Evolutionary conservation across 805 yeast genomes (phyloP).

Genomic region (Ogataea siamensis): DNA sequence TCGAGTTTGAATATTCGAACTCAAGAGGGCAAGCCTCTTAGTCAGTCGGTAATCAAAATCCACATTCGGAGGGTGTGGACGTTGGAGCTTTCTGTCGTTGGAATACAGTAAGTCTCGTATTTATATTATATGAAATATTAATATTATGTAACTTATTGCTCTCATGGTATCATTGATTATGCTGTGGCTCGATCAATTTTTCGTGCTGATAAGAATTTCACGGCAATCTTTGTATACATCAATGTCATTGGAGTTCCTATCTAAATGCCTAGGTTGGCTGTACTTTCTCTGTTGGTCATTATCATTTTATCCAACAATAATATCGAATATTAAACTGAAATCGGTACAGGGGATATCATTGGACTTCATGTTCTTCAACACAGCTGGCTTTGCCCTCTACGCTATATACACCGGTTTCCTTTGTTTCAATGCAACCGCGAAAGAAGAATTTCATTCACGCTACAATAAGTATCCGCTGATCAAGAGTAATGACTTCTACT

Average conservation of each 20-base stretch:
- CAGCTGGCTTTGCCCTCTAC: slow-evolving; percentile 33
- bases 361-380: slow-evolving; percentile 36
- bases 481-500: slow-evolving; percentile 32
- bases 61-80: slow-evolving; percentile 98
- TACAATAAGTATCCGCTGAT: slow-evolving; percentile 32
- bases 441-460: slow-evolving; percentile 30
- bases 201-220: too few species aligned
- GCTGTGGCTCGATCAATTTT: too few species aligned
- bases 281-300: slow-evolving; percentile 33
- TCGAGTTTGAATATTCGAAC: slow-evolving; percentile 25
- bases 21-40: slow-evolving; percentile 27
- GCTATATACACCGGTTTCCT: slow-evolving; percentile 30
- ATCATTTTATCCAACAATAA: slow-evolving; percentile 33
- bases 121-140: too few species aligned
- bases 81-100: slow-evolving; percentile 84
- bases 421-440: slow-evolving; percentile 22
- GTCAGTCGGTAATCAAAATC: slow-evolving; percentile 53
- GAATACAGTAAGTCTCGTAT: slow-evolving; percentile 50
- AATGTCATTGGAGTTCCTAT: slow-evolving; percentile 8
- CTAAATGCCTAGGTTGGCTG: slow-evolving; percentile 31
- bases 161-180: too few species aligned
- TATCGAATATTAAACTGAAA: slow-evolving; percentile 31
- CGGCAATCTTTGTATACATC: too few species aligned
- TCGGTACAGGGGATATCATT: slow-evolving; percentile 37
- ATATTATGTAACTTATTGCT: too few species aligned